Conservation (phyloP, 2,329 filamentous ascomycete species). For the Ophiocordyceps robertsii region DNA sequence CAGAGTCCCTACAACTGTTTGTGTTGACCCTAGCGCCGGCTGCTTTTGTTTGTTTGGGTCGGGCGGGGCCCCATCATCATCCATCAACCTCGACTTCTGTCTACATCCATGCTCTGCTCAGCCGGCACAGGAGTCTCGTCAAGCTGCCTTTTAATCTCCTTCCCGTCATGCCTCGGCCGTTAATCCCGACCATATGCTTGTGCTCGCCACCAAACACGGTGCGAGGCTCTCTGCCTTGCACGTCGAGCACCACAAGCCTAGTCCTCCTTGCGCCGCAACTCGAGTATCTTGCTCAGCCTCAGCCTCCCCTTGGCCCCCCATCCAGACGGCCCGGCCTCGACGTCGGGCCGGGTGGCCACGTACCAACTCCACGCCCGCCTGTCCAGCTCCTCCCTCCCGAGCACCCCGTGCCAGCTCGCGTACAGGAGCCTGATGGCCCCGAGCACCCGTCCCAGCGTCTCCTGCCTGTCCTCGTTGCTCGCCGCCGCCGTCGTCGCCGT, state of each 20-base stretch:
- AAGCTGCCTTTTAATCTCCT: too few relatives aligned
- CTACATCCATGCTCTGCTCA: not conserved
- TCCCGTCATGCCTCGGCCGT: too few relatives aligned
- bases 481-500: slow-evolving; percentile 37
- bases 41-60: not conserved
- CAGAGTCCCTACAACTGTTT: not conserved
- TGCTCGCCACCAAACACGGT: not conserved
- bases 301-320: slow-evolving; percentile 74
- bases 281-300: slow-evolving; percentile 51
- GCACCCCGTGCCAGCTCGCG: slow-evolving; percentile 55
- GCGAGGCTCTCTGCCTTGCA: not conserved
- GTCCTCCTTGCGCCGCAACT: slow-evolving; percentile 27
- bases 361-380: slow-evolving; percentile 74
- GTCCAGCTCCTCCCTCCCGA: slow-evolving; percentile 56
- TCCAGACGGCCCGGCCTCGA: slow-evolving; percentile 58
- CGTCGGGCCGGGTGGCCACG: slow-evolving; percentile 58
- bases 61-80: not conserved
- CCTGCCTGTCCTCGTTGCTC: slow-evolving; percentile 47
- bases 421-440: slow-evolving; percentile 60
- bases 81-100: not conserved
- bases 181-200: too few relatives aligned
- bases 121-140: too few relatives aligned
- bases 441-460: slow-evolving; percentile 56
- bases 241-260: not conserved
- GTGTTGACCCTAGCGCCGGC: too few relatives aligned